Conservation (phyloP, 129 eudicot species). For the Dittrichia graveolens region DNA sequence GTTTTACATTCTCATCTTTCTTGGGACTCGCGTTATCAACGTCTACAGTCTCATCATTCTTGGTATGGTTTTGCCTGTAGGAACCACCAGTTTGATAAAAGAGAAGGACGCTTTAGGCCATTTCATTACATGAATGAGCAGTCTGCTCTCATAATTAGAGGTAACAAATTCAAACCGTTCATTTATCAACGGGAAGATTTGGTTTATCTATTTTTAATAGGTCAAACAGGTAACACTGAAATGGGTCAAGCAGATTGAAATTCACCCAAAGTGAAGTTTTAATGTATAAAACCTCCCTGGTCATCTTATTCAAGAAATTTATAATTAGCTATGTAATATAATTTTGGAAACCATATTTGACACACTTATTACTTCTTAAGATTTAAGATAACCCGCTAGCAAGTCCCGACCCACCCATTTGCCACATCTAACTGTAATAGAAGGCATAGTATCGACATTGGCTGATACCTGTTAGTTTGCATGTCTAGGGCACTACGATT, state of each 20-base stretch:
- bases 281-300: constrained; percentile 1
- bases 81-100: constrained; percentile 29
- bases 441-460: background rate
- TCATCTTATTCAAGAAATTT: background rate
- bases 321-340: background rate
- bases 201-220: too few relatives aligned
- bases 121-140: constrained; percentile 1
- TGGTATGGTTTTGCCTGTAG: constrained; percentile 48
- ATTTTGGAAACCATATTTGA: background rate
- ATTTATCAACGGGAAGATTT: too few relatives aligned
- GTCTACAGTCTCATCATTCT: constrained; percentile 52
- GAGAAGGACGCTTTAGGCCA: constrained; percentile 16
- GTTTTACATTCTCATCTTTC: constrained; percentile 28
- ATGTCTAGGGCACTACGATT: constrained; percentile 38
- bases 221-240: too few relatives aligned
- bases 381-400: background rate
- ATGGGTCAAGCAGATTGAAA: background rate
- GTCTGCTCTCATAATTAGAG: background rate
- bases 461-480: constrained; percentile 45
- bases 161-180: too few relatives aligned
- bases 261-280: background rate
- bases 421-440: constrained; percentile 13
- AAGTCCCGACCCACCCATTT: constrained; percentile 2
- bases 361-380: background rate
- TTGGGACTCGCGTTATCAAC: constrained; percentile 31